Conservation (phyloP, 1,139 yeast genomes). For the Torulaspora globosa region DNA sequence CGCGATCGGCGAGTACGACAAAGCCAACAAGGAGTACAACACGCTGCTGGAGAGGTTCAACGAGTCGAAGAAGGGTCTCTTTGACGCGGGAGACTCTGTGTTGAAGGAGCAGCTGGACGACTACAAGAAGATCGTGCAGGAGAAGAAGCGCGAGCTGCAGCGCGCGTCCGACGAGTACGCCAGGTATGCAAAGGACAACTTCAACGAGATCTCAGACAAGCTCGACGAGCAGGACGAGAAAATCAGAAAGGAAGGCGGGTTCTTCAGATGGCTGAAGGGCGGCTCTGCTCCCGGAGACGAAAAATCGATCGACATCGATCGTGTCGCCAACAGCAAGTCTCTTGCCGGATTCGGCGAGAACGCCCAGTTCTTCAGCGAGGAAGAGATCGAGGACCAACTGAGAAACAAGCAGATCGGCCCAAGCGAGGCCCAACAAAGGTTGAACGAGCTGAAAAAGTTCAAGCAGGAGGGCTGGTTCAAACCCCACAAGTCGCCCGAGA, state of each 20-base stretch:
- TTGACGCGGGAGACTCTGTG: conserved; percentile 22
- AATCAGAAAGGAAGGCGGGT: conserved; percentile 24
- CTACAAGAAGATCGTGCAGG: conserved; percentile 24
- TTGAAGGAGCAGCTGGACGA: conserved; percentile 25
- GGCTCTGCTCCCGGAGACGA: conserved; percentile 11
- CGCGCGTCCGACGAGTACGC: conserved; percentile 27
- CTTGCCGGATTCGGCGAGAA: conserved; percentile 45
- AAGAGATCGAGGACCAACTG: conserved; percentile 38
- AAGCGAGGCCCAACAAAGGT: conserved; percentile 27
- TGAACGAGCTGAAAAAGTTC: conserved; percentile 26
- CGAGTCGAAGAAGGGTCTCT: conserved; percentile 22
- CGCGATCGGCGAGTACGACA: conserved; percentile 33
- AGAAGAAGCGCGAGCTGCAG: conserved; percentile 24
- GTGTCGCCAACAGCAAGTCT: conserved; percentile 18
- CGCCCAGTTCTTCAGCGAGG: conserved; percentile 42
- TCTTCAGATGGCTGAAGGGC: conserved; percentile 22
- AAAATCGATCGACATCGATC: conserved; percentile 11
- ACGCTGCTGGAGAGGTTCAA: conserved; percentile 20
- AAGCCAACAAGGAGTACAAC: conserved; percentile 27
- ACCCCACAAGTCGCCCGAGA: conserved; percentile 19
- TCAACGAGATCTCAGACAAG: conserved; percentile 31
- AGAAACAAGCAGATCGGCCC: conserved; percentile 25
- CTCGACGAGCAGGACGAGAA: conserved; percentile 25
- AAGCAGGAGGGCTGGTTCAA: conserved; percentile 31
- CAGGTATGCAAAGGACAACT: conserved; percentile 23